These are phyloP conservation scores for Aspergillus sp. DNA, from an alignment of 2,329 filamentous ascomycete genomes.

Conservation along the genomic window DNA sequence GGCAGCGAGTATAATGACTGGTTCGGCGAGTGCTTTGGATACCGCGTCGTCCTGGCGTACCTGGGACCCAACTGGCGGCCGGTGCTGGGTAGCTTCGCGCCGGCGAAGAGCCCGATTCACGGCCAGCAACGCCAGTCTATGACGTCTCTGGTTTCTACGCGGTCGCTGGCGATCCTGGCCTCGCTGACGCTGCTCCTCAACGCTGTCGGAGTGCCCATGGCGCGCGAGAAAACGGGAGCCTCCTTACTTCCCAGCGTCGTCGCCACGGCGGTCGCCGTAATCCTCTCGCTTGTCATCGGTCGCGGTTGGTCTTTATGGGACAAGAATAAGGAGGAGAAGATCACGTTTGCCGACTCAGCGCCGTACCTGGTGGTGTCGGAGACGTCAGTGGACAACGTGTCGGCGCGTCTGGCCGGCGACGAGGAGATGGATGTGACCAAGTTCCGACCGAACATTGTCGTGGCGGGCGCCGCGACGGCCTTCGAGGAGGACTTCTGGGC, in stretches of 20 bases:
- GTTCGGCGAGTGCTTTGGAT: constrained; percentile 68
- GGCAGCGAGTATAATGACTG: constrained; percentile 59
- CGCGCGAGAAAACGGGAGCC: background rate
- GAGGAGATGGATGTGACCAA: constrained; percentile 63
- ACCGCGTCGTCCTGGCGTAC: constrained; percentile 61
- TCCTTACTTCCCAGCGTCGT: background rate
- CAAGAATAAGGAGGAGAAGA: constrained; percentile 20
- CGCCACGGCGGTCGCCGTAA: constrained; percentile 6
- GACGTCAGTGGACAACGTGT: constrained; percentile 68
- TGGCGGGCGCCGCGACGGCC: constrained; percentile 56
- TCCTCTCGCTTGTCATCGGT: constrained; percentile 3
- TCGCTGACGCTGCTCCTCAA: constrained; percentile 10
- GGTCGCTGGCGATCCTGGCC: constrained; percentile 4
- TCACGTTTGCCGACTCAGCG: constrained; percentile 34
- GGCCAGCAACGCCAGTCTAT: background rate
- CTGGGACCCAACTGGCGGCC: constrained; percentile 61
- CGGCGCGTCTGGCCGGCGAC: constrained; percentile 51
- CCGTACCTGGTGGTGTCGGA: constrained; percentile 72
- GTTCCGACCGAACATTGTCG: constrained; percentile 72
- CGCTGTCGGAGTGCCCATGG: background rate
- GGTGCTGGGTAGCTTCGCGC: constrained; percentile 63
- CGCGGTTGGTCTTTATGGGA: background rate
- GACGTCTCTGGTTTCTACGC: constrained; percentile 1
- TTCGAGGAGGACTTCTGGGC: constrained; percentile 76
- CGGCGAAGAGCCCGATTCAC: constrained; percentile 35